These are phyloP conservation scores for Tolypocladium nubicola DNA, from an alignment of 2,329 filamentous ascomycete species.

Conservation along the genomic window DNA sequence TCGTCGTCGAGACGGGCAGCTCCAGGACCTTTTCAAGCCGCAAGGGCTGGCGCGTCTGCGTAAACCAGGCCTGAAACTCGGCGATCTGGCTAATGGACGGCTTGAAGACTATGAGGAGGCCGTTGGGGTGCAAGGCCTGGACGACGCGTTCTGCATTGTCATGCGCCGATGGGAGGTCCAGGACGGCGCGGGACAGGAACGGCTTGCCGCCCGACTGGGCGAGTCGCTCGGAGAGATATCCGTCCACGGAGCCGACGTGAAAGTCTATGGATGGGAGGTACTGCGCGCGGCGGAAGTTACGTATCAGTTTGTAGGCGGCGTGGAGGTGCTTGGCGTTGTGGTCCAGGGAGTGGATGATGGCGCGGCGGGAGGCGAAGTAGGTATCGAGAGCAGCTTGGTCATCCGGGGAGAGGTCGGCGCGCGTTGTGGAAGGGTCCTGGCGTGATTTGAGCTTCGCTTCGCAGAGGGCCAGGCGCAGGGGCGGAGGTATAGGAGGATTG, in stretches of 20 bases:
- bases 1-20: slow-evolving; percentile 31
- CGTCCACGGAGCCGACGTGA: slow-evolving; percentile 54
- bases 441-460: slow-evolving; percentile 10
- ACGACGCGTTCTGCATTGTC: slow-evolving; percentile 33
- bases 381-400: slow-evolving; percentile 25
- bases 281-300: slow-evolving; percentile 57
- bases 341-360: slow-evolving; percentile 68
- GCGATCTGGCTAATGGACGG: slow-evolving; percentile 72
- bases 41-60: slow-evolving; percentile 40
- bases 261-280: slow-evolving; percentile 66
- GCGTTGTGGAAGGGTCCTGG: slow-evolving; percentile 5
- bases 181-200: slow-evolving; percentile 60
- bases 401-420: slow-evolving; percentile 17
- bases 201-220: slow-evolving; percentile 30
- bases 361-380: slow-evolving; percentile 44
- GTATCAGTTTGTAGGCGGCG: slow-evolving; percentile 54
- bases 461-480: slow-evolving; percentile 22
- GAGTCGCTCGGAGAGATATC: slow-evolving; percentile 49
- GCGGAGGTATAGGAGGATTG: slow-evolving; percentile 43
- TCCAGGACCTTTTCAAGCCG: slow-evolving; percentile 50
- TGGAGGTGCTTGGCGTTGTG: slow-evolving; percentile 49
- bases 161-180: slow-evolving; percentile 62
- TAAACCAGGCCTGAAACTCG: slow-evolving; percentile 40
- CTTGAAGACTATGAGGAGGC: slow-evolving; percentile 58
- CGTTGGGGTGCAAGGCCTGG: slow-evolving; percentile 52